phyloP scores from a whole-genome alignment of 352 stramenopile species.

The Phytophthora pistaciae region DNA sequence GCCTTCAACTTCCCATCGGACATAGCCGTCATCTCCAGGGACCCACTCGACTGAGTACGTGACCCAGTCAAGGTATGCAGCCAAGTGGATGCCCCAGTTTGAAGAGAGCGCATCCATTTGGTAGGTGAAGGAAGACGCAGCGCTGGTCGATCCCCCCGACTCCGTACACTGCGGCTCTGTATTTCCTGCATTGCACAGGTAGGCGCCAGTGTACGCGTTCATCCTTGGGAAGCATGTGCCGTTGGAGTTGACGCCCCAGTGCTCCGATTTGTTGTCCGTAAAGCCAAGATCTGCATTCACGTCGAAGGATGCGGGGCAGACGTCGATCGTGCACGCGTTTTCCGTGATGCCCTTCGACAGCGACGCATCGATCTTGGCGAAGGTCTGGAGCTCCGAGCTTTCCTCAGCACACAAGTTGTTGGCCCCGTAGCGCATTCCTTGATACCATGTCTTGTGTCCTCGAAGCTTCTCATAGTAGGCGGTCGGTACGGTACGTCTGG shows the following conservation, averaged over 20 bases:
- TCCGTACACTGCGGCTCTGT: constrained; percentile 24
- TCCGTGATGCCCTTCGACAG: constrained; percentile 47
- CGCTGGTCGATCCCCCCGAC: constrained; percentile 33
- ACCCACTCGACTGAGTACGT: constrained; percentile 31
- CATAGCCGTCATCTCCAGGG: constrained; percentile 22
- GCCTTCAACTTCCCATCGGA: constrained; percentile 30
- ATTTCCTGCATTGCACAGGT: constrained; percentile 59
- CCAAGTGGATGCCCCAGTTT: constrained; percentile 86
- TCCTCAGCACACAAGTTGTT: constrained; percentile 59
- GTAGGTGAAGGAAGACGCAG: constrained; percentile 42
- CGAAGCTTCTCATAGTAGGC: constrained; percentile 36
- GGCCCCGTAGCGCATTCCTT: constrained; percentile 56
- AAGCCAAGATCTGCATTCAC: constrained; percentile 45
- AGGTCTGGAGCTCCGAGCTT: constrained; percentile 15
- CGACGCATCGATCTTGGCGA: constrained; percentile 33
- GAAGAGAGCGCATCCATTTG: constrained; percentile 94
- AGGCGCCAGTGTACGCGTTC: constrained; percentile 61
- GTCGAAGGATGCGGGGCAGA: constrained; percentile 57
- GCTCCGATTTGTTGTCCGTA: constrained; percentile 28
- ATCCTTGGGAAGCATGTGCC: constrained; percentile 64
- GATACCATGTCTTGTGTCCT: constrained; percentile 54
- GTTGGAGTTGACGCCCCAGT: constrained; percentile 49
- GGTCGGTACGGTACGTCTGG: constrained; percentile 50
- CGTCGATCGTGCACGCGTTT: constrained; percentile 46
- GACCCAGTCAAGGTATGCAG: constrained; percentile 66